These are phyloP conservation scores for Gossypium davidsonii DNA, from an alignment of 441 rosid genomes.

Conservation along the genomic window DNA sequence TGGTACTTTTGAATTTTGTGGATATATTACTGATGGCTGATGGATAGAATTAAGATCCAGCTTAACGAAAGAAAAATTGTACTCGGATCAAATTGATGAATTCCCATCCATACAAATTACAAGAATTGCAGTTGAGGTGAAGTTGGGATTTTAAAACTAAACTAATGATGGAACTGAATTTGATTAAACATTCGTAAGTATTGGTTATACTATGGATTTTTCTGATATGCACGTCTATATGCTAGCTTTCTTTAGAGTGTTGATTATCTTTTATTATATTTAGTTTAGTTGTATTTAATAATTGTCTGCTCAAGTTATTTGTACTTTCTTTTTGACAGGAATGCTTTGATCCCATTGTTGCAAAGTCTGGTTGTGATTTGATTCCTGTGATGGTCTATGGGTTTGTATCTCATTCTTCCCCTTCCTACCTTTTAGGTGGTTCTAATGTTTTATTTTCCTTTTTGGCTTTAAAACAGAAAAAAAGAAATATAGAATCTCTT, in stretches of 20 bases:
- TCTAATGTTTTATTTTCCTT: not conserved
- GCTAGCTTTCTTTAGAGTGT: not conserved
- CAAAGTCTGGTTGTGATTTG: slow-evolving; percentile 71
- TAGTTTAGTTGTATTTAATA: not conserved
- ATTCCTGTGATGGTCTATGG: slow-evolving; percentile 95
- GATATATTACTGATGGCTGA: not conserved
- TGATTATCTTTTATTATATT: not conserved
- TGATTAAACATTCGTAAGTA: not conserved
- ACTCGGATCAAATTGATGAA: not conserved
- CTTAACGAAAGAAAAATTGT: not conserved
- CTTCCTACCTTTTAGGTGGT: not conserved
- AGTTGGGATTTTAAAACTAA: not conserved
- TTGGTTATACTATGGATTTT: not conserved
- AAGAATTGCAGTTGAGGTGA: not conserved
- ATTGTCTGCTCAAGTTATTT: not conserved
- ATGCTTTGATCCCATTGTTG: slow-evolving; percentile 90
- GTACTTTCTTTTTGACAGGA: slow-evolving; percentile 48
- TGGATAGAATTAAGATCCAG: not conserved
- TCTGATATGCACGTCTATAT: not conserved
- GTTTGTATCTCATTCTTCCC: slow-evolving; percentile 23
- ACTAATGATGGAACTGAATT: not conserved
- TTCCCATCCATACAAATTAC: not conserved
- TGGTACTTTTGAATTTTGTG: not conserved
- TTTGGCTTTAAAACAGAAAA: not conserved
- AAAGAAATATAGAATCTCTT: not conserved